phyloP scores from a whole-genome alignment of 2,329 filamentous ascomycete genomes.

The Dichotomopilus funicola region DNA sequence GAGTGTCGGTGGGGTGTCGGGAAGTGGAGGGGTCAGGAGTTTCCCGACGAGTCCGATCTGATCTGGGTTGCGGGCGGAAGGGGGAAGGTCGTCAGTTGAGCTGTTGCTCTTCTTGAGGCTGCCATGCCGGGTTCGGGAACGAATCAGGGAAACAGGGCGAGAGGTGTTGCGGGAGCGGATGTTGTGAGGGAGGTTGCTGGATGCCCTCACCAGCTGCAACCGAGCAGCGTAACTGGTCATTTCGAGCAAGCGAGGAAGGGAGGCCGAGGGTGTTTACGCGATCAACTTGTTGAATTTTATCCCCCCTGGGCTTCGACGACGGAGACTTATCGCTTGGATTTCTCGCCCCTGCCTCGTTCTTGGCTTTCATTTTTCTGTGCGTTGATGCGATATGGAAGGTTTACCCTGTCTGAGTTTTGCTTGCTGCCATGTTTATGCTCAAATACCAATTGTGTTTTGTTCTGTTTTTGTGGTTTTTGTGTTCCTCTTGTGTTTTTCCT shows the following conservation, averaged over 20 bases:
- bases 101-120: too few relatives aligned
- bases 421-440: background rate
- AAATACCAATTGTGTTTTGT: background rate
- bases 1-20: constrained; percentile 28
- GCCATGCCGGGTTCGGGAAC: too few relatives aligned
- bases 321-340: background rate
- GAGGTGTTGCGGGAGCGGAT: too few relatives aligned
- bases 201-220: too few relatives aligned
- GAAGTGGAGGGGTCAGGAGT: constrained; percentile 37
- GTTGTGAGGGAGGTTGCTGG: too few relatives aligned
- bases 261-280: background rate
- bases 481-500: background rate
- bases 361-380: background rate
- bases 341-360: background rate
- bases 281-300: background rate
- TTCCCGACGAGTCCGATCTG: constrained; percentile 50
- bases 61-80: too few relatives aligned
- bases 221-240: too few relatives aligned
- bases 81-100: background rate
- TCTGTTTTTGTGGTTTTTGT: background rate
- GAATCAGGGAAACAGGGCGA: too few relatives aligned
- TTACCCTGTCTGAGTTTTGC: background rate
- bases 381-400: background rate
- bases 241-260: background rate
- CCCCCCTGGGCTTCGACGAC: background rate